Percentiles rank a stretch among this genome's conserved stretches.
Evolutionary conservation across 169 alveolate species (phyloP).

Genomic region (Plasmodium blacklocki): DNA sequence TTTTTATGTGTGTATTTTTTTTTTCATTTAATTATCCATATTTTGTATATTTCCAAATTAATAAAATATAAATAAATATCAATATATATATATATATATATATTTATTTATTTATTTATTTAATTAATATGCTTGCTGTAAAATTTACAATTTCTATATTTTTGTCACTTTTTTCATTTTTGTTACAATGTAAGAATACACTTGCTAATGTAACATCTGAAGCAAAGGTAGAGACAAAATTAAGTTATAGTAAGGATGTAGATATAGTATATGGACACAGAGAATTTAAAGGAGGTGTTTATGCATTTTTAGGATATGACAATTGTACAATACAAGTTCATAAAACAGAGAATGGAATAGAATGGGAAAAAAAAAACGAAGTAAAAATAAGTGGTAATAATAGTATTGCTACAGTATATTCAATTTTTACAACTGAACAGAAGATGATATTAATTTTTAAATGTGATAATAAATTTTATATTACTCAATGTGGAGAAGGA

Average conservation of each 20-base stretch:
- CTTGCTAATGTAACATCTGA: slow-evolving; percentile 23
- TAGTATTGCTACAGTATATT: slow-evolving; percentile 6
- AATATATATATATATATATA: too few species aligned
- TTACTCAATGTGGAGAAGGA: not conserved
- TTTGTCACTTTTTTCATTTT: not conserved
- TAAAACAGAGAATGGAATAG: slow-evolving; percentile 4
- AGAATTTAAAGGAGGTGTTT: slow-evolving; percentile 16
- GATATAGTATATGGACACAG: slow-evolving; percentile 13
- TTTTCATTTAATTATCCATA: too few species aligned
- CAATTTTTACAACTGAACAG: slow-evolving; percentile 22
- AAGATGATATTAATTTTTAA: slow-evolving; percentile 22
- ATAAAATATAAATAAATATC: too few species aligned
- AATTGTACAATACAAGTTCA: slow-evolving; percentile 21
- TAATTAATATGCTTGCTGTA: not conserved
- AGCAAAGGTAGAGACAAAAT: not conserved
- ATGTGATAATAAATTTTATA: slow-evolving; percentile 17
- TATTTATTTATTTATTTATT: not conserved
- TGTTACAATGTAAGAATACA: not conserved
- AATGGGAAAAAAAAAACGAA: slow-evolving; percentile 5
- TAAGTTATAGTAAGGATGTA: not conserved
- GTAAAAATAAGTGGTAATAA: not conserved
- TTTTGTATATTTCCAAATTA: too few species aligned
- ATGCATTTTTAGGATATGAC: slow-evolving; percentile 24
- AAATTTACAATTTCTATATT: not conserved
- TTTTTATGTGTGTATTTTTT: too few species aligned